A percentile compares a stretch with the other conserved stretches of the same genome.
phyloP scores from a whole-genome alignment of 2,329 filamentous ascomycete genomes.

The Epichloe typhina region DNA sequence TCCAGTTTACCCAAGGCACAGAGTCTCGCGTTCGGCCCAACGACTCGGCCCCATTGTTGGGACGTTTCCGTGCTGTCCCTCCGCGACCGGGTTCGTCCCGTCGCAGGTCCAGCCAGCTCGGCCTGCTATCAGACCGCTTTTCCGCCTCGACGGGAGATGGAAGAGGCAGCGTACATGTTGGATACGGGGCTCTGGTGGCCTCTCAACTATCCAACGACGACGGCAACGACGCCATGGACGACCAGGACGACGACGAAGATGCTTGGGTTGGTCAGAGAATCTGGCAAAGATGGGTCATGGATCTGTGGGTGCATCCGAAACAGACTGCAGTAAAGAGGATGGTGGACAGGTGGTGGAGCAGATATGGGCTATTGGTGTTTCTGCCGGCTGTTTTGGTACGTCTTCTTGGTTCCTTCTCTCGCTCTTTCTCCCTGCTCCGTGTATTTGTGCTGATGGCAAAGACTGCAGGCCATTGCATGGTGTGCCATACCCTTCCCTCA shows the following conservation, averaged over 20 bases:
- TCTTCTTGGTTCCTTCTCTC: background rate
- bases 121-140: constrained; percentile 24
- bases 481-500: constrained; percentile 53
- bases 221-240: constrained; percentile 16
- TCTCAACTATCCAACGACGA: constrained; percentile 25
- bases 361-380: constrained; percentile 47
- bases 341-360: constrained; percentile 49
- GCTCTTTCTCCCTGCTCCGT: background rate
- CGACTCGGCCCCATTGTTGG: constrained; percentile 47
- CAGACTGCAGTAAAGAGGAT: constrained; percentile 43
- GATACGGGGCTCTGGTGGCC: constrained; percentile 40
- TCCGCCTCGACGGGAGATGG: constrained; percentile 13
- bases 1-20: constrained; percentile 52
- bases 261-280: constrained; percentile 21
- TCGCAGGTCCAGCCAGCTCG: constrained; percentile 23
- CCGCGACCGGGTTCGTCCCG: constrained; percentile 20
- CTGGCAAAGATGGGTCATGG: constrained; percentile 26
- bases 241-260: constrained; percentile 14
- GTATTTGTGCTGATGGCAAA: background rate
- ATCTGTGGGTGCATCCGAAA: constrained; percentile 49
- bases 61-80: constrained; percentile 52
- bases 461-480: constrained; percentile 44
- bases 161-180: constrained; percentile 41
- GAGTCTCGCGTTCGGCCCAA: constrained; percentile 41
- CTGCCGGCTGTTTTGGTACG: constrained; percentile 47